Percentiles rank a stretch among this genome's conserved stretches.
Conservation (phyloP, 306 rosid species). For the barrel medic (Medicago truncatula) region MtrunA17r5.0-ANR NC_053048.1:46310501-46311000, state of each 20-base stretch:
- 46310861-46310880: conserved; percentile 71
- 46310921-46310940: conserved; percentile 92
- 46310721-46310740: conserved; percentile 65
- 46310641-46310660: conserved; percentile 64
- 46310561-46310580: conserved; percentile 88
- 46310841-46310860: conserved; percentile 84
- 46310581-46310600: conserved; percentile 64
- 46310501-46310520: conserved; percentile 61
- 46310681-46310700: conserved; percentile 68
- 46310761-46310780: conserved; percentile 82
- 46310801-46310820: conserved; percentile 82
- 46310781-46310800: conserved; percentile 86
- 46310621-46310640: conserved; percentile 81
- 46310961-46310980: conserved; percentile 72
- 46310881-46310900: conserved; percentile 80
- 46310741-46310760: conserved; percentile 72
- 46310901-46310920: conserved; percentile 85
- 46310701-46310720: conserved; percentile 82
- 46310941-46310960: conserved; percentile 65
- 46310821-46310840: conserved; percentile 81
- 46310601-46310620: conserved; percentile 78
- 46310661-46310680: conserved; percentile 64
- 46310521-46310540: conserved; percentile 73
- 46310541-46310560: conserved; percentile 73
- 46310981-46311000: conserved; percentile 91